Evolutionary conservation across 108 stramenopile species (phyloP).

Genomic region (Fistulifera pelliculosa): DNA sequence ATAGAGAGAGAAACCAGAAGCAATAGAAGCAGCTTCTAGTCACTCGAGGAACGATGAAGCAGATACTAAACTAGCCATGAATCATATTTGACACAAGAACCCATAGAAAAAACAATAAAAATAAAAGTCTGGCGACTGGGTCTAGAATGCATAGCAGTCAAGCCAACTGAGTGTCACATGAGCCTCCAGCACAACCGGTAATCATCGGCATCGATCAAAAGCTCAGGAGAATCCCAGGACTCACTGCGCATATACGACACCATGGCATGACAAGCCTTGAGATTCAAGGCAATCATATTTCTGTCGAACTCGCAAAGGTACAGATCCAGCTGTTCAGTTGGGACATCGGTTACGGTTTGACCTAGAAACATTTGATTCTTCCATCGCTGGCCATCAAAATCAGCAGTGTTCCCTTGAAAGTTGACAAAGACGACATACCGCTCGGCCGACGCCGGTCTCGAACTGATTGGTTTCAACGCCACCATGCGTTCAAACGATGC

Average conservation of each 20-base stretch:
- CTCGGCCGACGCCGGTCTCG: conserved; percentile 80
- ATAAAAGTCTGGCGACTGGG: no score
- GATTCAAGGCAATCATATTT: conserved; percentile 41
- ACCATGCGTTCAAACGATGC: conserved; percentile 39
- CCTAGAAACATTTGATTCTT: conserved; percentile 41
- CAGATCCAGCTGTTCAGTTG: conserved; percentile 7
- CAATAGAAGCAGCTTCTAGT: no score
- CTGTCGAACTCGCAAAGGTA: conserved; percentile 36
- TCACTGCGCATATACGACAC: conserved; percentile 22
- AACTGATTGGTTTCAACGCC: conserved; percentile 67
- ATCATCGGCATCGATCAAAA: background rate
- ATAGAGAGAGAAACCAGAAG: no score
- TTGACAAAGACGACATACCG: conserved; percentile 64
- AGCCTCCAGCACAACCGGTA: background rate
- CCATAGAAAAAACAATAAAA: no score
- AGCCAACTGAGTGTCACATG: no score
- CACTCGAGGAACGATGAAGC: no score
- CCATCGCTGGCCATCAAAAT: conserved; percentile 53
- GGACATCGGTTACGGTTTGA: conserved; percentile 2
- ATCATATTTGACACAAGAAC: no score
- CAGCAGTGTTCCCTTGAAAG: conserved; percentile 28
- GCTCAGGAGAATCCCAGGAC: background rate
- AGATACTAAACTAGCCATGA: no score
- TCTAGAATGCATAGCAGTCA: no score
- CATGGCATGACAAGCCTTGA: conserved; percentile 48